These are phyloP conservation scores for Daedalea quercina DNA, from an alignment of 768 basidiomycete genomes.

Conservation along the genomic window DNA sequence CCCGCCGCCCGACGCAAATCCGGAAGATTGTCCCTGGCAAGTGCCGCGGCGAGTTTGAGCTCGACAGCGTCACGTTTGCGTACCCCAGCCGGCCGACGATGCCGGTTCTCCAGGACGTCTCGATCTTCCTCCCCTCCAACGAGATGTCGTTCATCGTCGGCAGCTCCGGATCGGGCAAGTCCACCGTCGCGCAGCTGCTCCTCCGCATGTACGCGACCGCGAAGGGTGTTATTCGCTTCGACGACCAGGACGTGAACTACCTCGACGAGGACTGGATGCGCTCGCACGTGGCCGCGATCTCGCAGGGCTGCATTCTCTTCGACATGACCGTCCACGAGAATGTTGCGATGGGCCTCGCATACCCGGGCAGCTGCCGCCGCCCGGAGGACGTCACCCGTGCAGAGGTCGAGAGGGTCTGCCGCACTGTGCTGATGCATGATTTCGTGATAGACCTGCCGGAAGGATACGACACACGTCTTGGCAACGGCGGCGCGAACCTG, in stretches of 20 bases:
- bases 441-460: slow-evolving; percentile 80
- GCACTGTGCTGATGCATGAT: slow-evolving; percentile 80
- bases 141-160: slow-evolving; percentile 82
- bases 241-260: slow-evolving; percentile 73
- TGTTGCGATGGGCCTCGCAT: slow-evolving; percentile 69
- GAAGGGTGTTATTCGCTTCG: slow-evolving; percentile 64
- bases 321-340: slow-evolving; percentile 81
- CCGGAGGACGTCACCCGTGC: slow-evolving; percentile 48
- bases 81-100: slow-evolving; percentile 67
- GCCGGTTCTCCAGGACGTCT: slow-evolving; percentile 50
- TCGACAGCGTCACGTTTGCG: slow-evolving; percentile 56
- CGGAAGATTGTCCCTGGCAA: slow-evolving; percentile 58
- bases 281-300: slow-evolving; percentile 66
- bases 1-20: slow-evolving; percentile 25
- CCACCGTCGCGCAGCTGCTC: slow-evolving; percentile 56
- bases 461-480: slow-evolving; percentile 82
- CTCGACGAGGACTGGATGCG: slow-evolving; percentile 69
- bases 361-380: slow-evolving; percentile 29
- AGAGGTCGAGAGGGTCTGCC: slow-evolving; percentile 78
- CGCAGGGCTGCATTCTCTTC: slow-evolving; percentile 76
- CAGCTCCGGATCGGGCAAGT: slow-evolving; percentile 73
- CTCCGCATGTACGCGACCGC: slow-evolving; percentile 69
- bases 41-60: slow-evolving; percentile 66
- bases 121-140: slow-evolving; percentile 60
- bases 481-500: slow-evolving; percentile 65